These are phyloP conservation scores for Anethum foeniculum DNA, from an alignment of 140 eudicot genomes.

Conservation along the genomic window DNA sequence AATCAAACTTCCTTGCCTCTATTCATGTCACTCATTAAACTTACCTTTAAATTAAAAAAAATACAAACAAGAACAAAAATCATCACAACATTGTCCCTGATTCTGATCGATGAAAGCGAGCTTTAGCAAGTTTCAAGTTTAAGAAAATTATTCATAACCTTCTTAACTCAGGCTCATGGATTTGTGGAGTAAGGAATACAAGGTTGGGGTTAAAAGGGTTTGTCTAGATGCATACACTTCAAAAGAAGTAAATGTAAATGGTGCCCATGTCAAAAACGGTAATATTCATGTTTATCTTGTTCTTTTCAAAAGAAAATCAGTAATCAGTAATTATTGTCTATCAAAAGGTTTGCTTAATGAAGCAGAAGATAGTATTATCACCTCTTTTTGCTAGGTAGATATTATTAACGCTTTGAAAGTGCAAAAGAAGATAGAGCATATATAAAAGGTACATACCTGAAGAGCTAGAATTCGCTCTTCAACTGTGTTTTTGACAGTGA, in stretches of 20 bases:
- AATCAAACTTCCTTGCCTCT: not conserved
- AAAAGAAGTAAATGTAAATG: not conserved
- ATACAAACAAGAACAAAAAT: not conserved
- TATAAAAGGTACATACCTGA: conserved; percentile 40
- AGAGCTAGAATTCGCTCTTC: conserved; percentile 88
- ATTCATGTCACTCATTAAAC: not conserved
- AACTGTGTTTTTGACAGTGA: conserved; percentile 70
- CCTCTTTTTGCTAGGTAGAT: not conserved
- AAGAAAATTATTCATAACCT: not conserved
- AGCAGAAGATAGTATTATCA: not conserved
- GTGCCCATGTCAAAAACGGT: not conserved
- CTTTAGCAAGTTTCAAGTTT: not conserved
- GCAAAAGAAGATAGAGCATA: not conserved
- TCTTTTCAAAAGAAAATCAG: not conserved
- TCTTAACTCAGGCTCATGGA: not conserved
- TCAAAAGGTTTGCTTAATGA: not conserved
- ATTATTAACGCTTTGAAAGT: not conserved
- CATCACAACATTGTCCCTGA: not conserved
- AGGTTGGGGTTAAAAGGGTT: not conserved
- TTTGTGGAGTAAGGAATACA: not conserved
- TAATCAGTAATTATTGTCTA: not conserved
- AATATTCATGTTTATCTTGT: not conserved
- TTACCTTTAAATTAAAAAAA: not conserved
- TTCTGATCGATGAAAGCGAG: not conserved
- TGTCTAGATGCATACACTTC: not conserved